Conservation (phyloP, 352 stramenopile species). For the Globisporangium recalcitrans region DNA sequence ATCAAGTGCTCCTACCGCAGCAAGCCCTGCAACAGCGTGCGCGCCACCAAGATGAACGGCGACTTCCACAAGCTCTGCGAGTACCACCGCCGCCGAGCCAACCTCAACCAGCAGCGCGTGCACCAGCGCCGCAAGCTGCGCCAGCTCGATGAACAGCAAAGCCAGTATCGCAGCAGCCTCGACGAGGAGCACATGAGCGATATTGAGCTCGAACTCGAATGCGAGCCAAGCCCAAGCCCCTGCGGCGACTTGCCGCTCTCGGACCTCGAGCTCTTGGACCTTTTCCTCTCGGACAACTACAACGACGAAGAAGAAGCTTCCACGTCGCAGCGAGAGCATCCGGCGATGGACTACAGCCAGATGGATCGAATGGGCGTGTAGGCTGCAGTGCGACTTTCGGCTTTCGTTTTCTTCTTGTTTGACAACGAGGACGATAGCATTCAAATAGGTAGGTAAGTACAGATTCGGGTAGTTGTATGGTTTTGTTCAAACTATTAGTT, state of each 20-base stretch:
- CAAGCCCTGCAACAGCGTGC: slow-evolving; percentile 29
- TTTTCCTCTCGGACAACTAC: slow-evolving; percentile 13
- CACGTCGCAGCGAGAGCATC: neutral
- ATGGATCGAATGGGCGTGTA: neutral
- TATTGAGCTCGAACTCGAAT: slow-evolving; percentile 14
- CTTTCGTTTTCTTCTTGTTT: neutral
- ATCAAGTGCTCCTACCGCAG: slow-evolving; percentile 26
- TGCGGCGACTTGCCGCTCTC: slow-evolving; percentile 11
- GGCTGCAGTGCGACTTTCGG: neutral
- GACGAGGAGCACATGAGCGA: slow-evolving; percentile 8
- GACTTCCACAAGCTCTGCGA: slow-evolving; percentile 41
- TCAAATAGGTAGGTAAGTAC: neutral
- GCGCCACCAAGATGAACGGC: slow-evolving; percentile 39
- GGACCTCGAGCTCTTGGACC: slow-evolving; percentile 13
- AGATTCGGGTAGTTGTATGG: neutral
- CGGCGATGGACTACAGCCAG: neutral
- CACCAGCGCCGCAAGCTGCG: slow-evolving; percentile 22
- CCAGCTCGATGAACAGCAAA: neutral
- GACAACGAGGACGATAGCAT: neutral
- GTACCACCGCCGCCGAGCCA: slow-evolving; percentile 34
- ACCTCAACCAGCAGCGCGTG: slow-evolving; percentile 37
- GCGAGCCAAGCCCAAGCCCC: slow-evolving; percentile 13
- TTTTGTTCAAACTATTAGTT: neutral
- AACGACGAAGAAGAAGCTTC: neutral
- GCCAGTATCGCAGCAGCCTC: neutral